These are phyloP conservation scores for Cordyceps tenuipes DNA, from an alignment of 2,329 filamentous ascomycete species.

Conservation along the genomic window DNA sequence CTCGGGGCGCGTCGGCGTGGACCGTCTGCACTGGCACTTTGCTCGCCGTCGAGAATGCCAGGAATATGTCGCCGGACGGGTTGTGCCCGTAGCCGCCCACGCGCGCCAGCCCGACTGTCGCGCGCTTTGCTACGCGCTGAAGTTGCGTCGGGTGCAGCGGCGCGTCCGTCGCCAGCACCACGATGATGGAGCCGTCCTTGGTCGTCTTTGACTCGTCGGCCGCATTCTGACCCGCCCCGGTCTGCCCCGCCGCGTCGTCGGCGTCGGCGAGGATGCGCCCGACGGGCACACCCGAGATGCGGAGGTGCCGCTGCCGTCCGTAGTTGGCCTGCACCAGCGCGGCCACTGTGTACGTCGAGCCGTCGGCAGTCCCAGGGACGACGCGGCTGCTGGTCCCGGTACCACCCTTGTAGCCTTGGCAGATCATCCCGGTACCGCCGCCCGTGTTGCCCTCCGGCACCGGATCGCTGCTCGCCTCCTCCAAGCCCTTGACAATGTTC, in stretches of 20 bases:
- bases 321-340: conserved; percentile 57
- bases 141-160: conserved; percentile 51
- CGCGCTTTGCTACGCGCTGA: conserved; percentile 47
- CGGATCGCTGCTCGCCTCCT: conserved; percentile 35
- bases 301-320: conserved; percentile 45
- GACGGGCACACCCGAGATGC: conserved; percentile 50
- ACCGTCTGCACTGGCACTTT: conserved; percentile 32
- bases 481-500: conserved; percentile 44
- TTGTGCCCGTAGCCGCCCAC: conserved; percentile 53
- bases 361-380: conserved; percentile 13
- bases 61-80: conserved; percentile 53
- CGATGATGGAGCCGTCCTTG: conserved; percentile 54
- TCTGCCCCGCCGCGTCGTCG: conserved; percentile 9
- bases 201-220: conserved; percentile 32
- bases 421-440: conserved; percentile 57
- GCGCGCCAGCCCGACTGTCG: conserved; percentile 48
- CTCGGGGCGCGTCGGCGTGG: conserved; percentile 21
- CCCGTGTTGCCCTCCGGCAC: conserved; percentile 53
- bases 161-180: conserved; percentile 52
- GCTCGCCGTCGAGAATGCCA: conserved; percentile 54
- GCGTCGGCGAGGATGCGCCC: conserved; percentile 46
- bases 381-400: conserved; percentile 53
- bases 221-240: conserved; percentile 7
- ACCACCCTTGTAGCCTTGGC: conserved; percentile 56
- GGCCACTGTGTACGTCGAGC: conserved; percentile 43